A percentile compares a stretch with the other conserved stretches of the same genome.
These are phyloP conservation scores for Clathrospora elynae DNA, from an alignment of 2,329 filamentous ascomycete species.

Conservation along the genomic window DNA sequence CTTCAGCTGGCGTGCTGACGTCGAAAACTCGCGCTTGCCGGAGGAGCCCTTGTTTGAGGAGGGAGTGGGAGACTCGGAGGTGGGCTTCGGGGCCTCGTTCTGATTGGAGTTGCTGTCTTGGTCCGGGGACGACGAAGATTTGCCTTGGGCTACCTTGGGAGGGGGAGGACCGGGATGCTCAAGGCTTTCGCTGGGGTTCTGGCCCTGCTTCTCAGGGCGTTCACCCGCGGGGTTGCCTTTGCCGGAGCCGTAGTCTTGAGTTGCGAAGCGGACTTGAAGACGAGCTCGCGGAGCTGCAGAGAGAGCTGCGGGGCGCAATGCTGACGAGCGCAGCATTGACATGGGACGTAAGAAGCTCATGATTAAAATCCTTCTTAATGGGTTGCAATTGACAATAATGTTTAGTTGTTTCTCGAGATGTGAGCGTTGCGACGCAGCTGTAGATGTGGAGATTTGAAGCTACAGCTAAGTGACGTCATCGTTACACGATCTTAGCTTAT, in stretches of 20 bases:
- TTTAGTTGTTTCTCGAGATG: too few species aligned
- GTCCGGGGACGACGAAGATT: constrained; percentile 39
- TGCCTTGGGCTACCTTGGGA: constrained; percentile 49
- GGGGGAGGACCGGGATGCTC: constrained; percentile 55
- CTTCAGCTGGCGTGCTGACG: constrained; percentile 16
- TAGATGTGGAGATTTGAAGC: too few species aligned
- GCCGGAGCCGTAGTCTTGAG: constrained; percentile 52
- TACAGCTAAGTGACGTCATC: too few species aligned
- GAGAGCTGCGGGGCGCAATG: constrained; percentile 28
- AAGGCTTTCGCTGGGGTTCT: constrained; percentile 46
- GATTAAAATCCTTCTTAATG: constrained; percentile 3
- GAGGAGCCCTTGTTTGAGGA: constrained; percentile 12
- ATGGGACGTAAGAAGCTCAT: constrained; percentile 43
- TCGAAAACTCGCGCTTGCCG: constrained; percentile 21
- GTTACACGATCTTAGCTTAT: too few species aligned
- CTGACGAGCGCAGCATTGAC: constrained; percentile 38
- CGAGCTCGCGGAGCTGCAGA: constrained; percentile 34
- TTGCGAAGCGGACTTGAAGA: constrained; percentile 43
- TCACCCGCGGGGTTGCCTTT: constrained; percentile 51
- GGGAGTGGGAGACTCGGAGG: constrained; percentile 13
- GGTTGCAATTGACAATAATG: constrained; percentile 12
- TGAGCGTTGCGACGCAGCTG: too few species aligned
- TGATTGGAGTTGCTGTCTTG: constrained; percentile 21
- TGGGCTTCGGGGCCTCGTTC: constrained; percentile 13
- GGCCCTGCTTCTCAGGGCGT: constrained; percentile 51